Evolutionary conservation across 2,329 filamentous ascomycete genomes (phyloP).

Genomic region (Penicillium digitatum): DNA sequence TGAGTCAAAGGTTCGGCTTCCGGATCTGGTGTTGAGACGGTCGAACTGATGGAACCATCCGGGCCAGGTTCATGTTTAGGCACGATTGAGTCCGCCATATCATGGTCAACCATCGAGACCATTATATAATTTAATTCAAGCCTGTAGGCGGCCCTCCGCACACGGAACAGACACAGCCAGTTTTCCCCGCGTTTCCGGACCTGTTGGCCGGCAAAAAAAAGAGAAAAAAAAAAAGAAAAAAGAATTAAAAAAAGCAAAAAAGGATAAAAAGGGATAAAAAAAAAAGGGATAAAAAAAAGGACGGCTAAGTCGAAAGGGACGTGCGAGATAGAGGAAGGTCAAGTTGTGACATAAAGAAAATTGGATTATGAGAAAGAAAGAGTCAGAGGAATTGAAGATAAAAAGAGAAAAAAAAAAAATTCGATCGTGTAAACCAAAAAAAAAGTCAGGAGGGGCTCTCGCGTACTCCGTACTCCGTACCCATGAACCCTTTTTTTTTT

Average conservation of each 20-base stretch:
- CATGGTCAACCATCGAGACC: slow-evolving; percentile 46
- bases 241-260: not conserved
- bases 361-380: slow-evolving; percentile 29
- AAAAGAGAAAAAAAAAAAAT: slow-evolving; percentile 29
- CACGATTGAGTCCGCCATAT: slow-evolving; percentile 34
- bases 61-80: slow-evolving; percentile 17
- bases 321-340: slow-evolving; percentile 30
- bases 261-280: slow-evolving; percentile 12
- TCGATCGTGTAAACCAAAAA: slow-evolving; percentile 41
- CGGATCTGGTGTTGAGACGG: slow-evolving; percentile 46
- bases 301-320: slow-evolving; percentile 40
- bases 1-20: slow-evolving; percentile 40
- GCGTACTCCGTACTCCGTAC: too few relatives aligned
- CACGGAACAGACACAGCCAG: slow-evolving; percentile 10
- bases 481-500: slow-evolving; percentile 9
- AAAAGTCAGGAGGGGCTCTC: slow-evolving; percentile 23
- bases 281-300: slow-evolving; percentile 2
- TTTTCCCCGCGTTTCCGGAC: slow-evolving; percentile 10
- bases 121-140: slow-evolving; percentile 25
- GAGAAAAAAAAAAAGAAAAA: slow-evolving; percentile 1
- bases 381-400: slow-evolving; percentile 32
- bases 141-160: slow-evolving; percentile 7
- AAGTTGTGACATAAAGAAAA: slow-evolving; percentile 42
- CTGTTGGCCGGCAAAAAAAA: not conserved
- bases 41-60: slow-evolving; percentile 44